phyloP scores from a whole-genome alignment of 2,329 filamentous ascomycete species.

The Neofusicoccum kwambonambiense region DNA sequence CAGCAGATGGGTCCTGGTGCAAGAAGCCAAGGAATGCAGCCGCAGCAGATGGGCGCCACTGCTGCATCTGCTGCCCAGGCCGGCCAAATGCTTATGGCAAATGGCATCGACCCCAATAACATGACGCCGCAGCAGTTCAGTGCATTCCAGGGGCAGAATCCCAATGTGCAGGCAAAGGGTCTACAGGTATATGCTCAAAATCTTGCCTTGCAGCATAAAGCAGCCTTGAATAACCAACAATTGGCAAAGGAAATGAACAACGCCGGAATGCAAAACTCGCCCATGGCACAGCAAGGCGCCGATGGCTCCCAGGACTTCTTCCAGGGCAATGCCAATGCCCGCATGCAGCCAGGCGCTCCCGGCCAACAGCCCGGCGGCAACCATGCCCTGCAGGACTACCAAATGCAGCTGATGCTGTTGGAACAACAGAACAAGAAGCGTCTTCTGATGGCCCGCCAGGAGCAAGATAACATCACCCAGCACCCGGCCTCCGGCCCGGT shows the following conservation, averaged over 20 bases:
- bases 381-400: conserved; percentile 81
- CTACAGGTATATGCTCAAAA: conserved; percentile 85
- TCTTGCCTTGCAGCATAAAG: conserved; percentile 77
- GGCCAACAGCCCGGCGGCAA: conserved; percentile 60
- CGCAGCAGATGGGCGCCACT: conserved; percentile 62
- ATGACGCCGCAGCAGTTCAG: conserved; percentile 77
- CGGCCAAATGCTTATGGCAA: conserved; percentile 62
- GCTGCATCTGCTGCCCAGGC: conserved; percentile 49
- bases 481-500: conserved; percentile 45
- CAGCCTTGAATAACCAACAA: conserved; percentile 77
- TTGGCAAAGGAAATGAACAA: conserved; percentile 71
- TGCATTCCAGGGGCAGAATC: conserved; percentile 54
- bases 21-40: conserved; percentile 68
- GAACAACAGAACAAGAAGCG: conserved; percentile 88
- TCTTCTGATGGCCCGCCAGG: conserved; percentile 76
- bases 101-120: conserved; percentile 72
- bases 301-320: conserved; percentile 36
- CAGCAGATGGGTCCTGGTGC: conserved; percentile 77
- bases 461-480: conserved; percentile 67
- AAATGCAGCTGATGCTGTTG: conserved; percentile 84
- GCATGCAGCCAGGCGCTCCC: conserved; percentile 62
- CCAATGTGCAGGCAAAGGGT: conserved; percentile 71
- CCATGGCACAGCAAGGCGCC: conserved; percentile 67
- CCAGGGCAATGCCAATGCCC: conserved; percentile 35
- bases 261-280: conserved; percentile 74